Evolutionary conservation across 78 protist genomes (phyloP).

Genomic region (Isochrysis galbana): DNA sequence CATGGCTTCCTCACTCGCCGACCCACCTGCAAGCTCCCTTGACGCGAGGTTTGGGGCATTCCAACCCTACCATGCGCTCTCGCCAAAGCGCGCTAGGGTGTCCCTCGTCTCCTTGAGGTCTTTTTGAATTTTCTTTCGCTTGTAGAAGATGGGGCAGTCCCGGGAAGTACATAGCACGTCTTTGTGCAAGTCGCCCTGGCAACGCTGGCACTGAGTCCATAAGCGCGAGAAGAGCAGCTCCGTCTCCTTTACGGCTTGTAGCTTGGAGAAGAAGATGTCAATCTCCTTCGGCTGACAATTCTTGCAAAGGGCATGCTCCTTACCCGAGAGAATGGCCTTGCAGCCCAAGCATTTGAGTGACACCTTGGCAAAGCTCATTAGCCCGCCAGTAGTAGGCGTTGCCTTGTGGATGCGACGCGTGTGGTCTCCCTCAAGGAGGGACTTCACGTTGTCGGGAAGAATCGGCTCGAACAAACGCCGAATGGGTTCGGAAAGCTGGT

Average conservation of each 20-base stretch:
- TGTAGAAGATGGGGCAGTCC: slow-evolving; percentile 97
- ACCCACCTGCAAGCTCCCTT: too few species aligned
- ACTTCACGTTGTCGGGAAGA: slow-evolving; percentile 50
- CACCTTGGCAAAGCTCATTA: slow-evolving; percentile 71
- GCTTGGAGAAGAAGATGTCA: not conserved
- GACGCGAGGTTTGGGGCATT: too few species aligned
- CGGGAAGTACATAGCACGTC: slow-evolving; percentile 83
- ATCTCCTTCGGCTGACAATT: slow-evolving; percentile 49
- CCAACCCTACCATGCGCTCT: too few species aligned
- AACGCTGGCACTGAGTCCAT: slow-evolving; percentile 99
- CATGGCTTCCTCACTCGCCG: too few species aligned
- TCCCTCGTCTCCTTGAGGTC: slow-evolving; percentile 81
- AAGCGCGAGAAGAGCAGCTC: slow-evolving; percentile 76
- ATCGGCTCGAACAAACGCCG: slow-evolving; percentile 91
- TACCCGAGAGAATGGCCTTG: not conserved
- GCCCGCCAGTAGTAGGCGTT: slow-evolving; percentile 73
- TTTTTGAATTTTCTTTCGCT: slow-evolving; percentile 92
- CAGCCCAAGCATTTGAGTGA: slow-evolving; percentile 75
- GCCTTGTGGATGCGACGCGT: slow-evolving; percentile 79
- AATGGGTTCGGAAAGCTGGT: slow-evolving; percentile 93
- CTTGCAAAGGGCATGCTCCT: slow-evolving; percentile 54
- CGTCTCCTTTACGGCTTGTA: not conserved
- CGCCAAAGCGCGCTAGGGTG: too few species aligned
- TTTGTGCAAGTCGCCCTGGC: slow-evolving; percentile 79
- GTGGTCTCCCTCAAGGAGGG: slow-evolving; percentile 85